Percentiles rank a stretch among this genome's conserved stretches.
phyloP scores from a whole-genome alignment of 1,284 basidiomycete species.

The Ceratobasidium papillatum region DNA sequence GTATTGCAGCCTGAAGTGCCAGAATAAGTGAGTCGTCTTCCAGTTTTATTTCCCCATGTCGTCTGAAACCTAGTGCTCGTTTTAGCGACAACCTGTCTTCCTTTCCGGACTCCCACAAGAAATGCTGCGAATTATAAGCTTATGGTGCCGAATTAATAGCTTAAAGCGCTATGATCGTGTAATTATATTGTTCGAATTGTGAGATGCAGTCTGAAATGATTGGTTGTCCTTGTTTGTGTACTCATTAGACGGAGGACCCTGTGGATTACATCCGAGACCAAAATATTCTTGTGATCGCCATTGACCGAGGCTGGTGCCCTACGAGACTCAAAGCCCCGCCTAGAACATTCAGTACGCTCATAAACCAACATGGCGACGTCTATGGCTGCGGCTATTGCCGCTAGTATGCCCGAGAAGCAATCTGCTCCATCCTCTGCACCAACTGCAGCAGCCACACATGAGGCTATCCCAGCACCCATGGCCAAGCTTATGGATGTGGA shows the following conservation, averaged over 20 bases:
- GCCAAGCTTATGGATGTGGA: conserved; percentile 90
- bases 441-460: conserved; percentile 66
- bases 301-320: background rate
- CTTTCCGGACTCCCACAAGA: background rate
- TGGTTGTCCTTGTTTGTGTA: conserved; percentile 9
- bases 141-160: too few species aligned
- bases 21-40: background rate
- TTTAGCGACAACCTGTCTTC: background rate
- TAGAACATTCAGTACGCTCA: background rate
- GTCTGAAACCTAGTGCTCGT: background rate
- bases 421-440: conserved; percentile 62
- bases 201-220: background rate
- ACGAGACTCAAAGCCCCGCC: background rate
- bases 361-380: conserved; percentile 61
- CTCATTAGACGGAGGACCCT: conserved; percentile 4
- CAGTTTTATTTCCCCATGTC: background rate
- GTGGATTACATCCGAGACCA: conserved; percentile 27
- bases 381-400: conserved; percentile 86
- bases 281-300: conserved; percentile 35
- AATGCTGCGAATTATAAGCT: background rate
- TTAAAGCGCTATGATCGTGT: too few species aligned
- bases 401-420: conserved; percentile 73
- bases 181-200: too few species aligned
- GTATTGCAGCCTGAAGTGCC: conserved; percentile 1
- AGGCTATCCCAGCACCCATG: conserved; percentile 87